phyloP scores from a whole-genome alignment of 495 filamentous ascomycete species.

The Annulohypoxylon maeteangense region DNA sequence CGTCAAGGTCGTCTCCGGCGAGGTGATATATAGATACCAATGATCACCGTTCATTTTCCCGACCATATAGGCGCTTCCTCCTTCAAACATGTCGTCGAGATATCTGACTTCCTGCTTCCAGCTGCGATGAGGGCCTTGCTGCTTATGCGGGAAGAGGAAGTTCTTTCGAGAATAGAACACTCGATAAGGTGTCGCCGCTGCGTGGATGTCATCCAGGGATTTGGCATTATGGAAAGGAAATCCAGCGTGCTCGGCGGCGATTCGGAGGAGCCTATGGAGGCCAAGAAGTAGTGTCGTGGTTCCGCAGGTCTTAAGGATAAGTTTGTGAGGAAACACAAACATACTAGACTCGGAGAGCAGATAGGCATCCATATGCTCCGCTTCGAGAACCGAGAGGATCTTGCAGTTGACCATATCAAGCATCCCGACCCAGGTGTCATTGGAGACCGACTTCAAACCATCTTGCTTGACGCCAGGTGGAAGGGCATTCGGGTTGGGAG shows the following conservation, averaged over 20 bases:
- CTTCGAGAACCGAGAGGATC: conserved; percentile 92
- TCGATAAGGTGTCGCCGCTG: conserved; percentile 86
- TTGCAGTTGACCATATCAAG: conserved; percentile 98
- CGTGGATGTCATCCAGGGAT: conserved; percentile 65
- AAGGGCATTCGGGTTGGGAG: conserved; percentile 77
- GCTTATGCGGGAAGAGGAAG: conserved; percentile 94
- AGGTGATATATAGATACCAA: conserved; percentile 98
- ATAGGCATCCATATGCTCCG: conserved; percentile 97
- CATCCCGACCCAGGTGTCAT: conserved; percentile 94
- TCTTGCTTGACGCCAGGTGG: conserved; percentile 73
- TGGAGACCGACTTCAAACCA: conserved; percentile 86
- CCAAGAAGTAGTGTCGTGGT: conserved; percentile 94
- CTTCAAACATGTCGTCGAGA: conserved; percentile 87
- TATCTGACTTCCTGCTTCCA: conserved; percentile 96
- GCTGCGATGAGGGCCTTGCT: conserved; percentile 93
- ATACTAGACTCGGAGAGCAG: conserved; percentile 98
- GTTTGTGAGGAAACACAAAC: conserved; percentile 99
- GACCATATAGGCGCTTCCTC: conserved; percentile 98
- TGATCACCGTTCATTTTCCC: conserved; percentile 99
- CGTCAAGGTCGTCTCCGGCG: conserved; percentile 81
- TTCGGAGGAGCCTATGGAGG: conserved; percentile 87
- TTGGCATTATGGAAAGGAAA: conserved; percentile 72
- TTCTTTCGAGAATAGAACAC: conserved; percentile 99
- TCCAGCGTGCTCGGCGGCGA: conserved; percentile 86
- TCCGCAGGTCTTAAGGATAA: conserved; percentile 98